Conservation (phyloP, 192 early-diverging fungal species). For the Glomus cerebriforme region DNA sequence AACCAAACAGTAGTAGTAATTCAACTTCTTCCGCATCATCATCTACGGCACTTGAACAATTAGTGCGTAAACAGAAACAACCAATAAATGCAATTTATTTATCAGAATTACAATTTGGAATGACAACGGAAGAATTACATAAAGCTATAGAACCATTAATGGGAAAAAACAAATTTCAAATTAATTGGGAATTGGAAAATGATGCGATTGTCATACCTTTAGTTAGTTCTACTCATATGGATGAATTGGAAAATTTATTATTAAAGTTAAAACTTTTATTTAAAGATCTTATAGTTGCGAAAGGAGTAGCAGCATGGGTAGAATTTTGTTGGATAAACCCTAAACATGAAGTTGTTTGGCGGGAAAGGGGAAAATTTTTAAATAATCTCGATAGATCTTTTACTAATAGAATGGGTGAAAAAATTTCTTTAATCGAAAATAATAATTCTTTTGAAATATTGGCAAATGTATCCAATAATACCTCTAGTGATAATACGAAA, state of each 20-base stretch:
- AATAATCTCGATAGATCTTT: neutral
- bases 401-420: neutral
- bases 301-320: conserved; percentile 40
- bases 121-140: conserved; percentile 52
- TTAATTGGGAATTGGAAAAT: conserved; percentile 55
- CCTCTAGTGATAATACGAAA: neutral
- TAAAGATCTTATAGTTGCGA: conserved; percentile 39
- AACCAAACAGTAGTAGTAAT: neutral
- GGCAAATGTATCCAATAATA: neutral
- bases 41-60: conserved; percentile 32
- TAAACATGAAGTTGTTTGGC: conserved; percentile 51
- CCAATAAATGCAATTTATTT: conserved; percentile 64
- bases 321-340: conserved; percentile 62
- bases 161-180: conserved; percentile 1
- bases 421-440: neutral
- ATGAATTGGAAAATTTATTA: conserved; percentile 52
- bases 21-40: conserved; percentile 7
- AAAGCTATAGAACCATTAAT: conserved; percentile 43
- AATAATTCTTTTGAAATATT: conserved; percentile 16
- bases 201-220: conserved; percentile 53
- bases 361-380: conserved; percentile 2
- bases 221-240: conserved; percentile 48
- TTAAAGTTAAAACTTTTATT: conserved; percentile 43
- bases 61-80: conserved; percentile 43
- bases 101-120: conserved; percentile 52